Conservation (phyloP, 768 basidiomycete species). For the Sporobolomyces phaffii region DNA sequence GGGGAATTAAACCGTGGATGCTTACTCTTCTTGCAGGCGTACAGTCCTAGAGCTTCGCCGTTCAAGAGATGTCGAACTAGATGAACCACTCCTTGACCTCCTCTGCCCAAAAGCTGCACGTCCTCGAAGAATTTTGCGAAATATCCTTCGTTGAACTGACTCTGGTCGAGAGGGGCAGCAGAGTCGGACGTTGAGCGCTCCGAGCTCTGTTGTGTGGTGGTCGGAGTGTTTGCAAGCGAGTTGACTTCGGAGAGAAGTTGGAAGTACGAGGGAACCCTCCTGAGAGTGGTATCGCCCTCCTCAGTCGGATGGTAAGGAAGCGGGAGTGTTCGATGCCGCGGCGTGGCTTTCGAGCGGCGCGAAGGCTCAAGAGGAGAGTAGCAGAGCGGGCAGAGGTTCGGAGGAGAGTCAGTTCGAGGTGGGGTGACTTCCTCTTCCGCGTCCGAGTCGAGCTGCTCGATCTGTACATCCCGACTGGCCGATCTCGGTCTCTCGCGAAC, state of each 20-base stretch:
- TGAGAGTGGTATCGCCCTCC: not conserved
- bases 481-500: not conserved
- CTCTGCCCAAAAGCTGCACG: constrained; percentile 20
- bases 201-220: not conserved
- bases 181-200: not conserved
- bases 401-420: not conserved
- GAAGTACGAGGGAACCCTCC: constrained; percentile 18
- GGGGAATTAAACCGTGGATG: too few species aligned
- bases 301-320: not conserved
- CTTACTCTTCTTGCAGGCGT: constrained; percentile 38
- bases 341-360: not conserved
- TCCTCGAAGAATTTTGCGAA: constrained; percentile 28
- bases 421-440: constrained; percentile 1
- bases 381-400: constrained; percentile 27
- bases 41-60: constrained; percentile 35
- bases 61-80: constrained; percentile 35
- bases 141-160: constrained; percentile 33
- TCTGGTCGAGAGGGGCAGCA: not conserved
- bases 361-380: not conserved
- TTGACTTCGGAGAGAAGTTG: constrained; percentile 29
- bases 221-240: constrained; percentile 10
- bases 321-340: not conserved
- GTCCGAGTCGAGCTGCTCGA: not conserved
- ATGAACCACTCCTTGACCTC: constrained; percentile 27
- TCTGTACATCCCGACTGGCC: not conserved